Evolutionary conservation across 2,329 filamentous ascomycete genomes (phyloP).

Genomic region (Monilinia fructigena): DNA sequence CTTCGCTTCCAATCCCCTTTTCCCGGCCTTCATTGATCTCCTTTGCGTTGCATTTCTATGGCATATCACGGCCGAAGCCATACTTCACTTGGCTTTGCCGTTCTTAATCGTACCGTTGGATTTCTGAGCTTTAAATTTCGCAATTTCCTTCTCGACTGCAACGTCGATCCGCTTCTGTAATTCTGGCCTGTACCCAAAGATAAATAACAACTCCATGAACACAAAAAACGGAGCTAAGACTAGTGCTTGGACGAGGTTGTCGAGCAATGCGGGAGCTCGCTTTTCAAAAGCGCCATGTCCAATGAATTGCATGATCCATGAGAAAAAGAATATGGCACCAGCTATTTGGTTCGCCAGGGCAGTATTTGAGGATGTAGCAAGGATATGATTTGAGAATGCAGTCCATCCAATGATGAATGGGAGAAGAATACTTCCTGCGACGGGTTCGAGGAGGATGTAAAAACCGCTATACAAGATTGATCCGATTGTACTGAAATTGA

Average conservation of each 20-base stretch:
- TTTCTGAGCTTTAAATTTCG: conserved; percentile 66
- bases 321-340: conserved; percentile 65
- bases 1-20: neutral
- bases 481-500: conserved; percentile 64
- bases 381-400: conserved; percentile 70
- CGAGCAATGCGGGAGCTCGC: conserved; percentile 81
- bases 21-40: neutral
- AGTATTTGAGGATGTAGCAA: conserved; percentile 47
- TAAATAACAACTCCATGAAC: conserved; percentile 92
- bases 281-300: conserved; percentile 89
- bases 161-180: conserved; percentile 78
- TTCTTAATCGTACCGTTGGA: conserved; percentile 45
- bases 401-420: conserved; percentile 74
- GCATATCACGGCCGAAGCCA: neutral
- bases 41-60: neutral
- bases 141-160: conserved; percentile 71
- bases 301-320: conserved; percentile 87
- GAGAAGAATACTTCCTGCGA: conserved; percentile 77
- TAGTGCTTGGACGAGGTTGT: conserved; percentile 88
- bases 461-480: conserved; percentile 70
- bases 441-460: conserved; percentile 90
- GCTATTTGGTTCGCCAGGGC: conserved; percentile 55
- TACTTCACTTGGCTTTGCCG: conserved; percentile 49
- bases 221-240: conserved; percentile 95
- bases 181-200: conserved; percentile 84